Evolutionary conservation across 2,329 filamentous ascomycete genomes (phyloP).

Genomic region (Fusarium denticulatum): DNA sequence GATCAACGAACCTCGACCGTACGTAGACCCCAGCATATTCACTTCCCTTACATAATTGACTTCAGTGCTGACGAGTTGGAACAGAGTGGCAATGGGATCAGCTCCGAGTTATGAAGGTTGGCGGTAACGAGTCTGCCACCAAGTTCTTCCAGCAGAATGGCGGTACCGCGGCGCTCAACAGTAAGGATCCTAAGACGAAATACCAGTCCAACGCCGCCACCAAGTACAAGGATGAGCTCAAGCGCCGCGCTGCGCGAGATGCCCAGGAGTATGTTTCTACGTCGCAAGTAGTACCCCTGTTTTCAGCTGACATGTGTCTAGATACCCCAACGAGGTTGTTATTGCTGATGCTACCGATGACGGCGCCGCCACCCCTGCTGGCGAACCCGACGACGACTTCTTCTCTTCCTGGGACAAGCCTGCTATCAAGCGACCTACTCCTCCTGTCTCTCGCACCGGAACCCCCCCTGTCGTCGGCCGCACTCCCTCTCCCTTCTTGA

Average conservation of each 20-base stretch:
- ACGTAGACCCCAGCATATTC: slow-evolving; percentile 54
- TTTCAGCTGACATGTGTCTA: slow-evolving; percentile 52
- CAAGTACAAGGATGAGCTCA: slow-evolving; percentile 98
- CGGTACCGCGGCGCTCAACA: slow-evolving; percentile 90
- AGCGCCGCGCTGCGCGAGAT: slow-evolving; percentile 83
- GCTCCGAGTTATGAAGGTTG: slow-evolving; percentile 96
- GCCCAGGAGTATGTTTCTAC: slow-evolving; percentile 77
- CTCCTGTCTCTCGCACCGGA: slow-evolving; percentile 87
- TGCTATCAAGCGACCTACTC: slow-evolving; percentile 93
- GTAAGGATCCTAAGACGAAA: slow-evolving; percentile 97
- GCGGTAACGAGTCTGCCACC: slow-evolving; percentile 96
- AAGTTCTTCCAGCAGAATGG: slow-evolving; percentile 99
- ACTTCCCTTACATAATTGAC: not conserved
- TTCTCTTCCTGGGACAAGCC: slow-evolving; percentile 99
- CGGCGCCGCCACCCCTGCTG: slow-evolving; percentile 78
- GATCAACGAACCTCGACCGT: slow-evolving; percentile 98
- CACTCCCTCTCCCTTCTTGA: slow-evolving; percentile 90
- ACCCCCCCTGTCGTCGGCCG: slow-evolving; percentile 85
- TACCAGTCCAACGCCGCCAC: slow-evolving; percentile 92
- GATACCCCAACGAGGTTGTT: slow-evolving; percentile 85
- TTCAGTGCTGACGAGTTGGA: slow-evolving; percentile 27
- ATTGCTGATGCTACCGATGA: slow-evolving; percentile 80
- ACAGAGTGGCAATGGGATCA: slow-evolving; percentile 99
- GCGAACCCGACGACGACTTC: slow-evolving; percentile 92
- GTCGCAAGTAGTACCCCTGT: not conserved